Percentiles rank a stretch among this genome's conserved stretches.
Conservation (phyloP, 345 rosid species). For the Angophora floribunda region DNA sequence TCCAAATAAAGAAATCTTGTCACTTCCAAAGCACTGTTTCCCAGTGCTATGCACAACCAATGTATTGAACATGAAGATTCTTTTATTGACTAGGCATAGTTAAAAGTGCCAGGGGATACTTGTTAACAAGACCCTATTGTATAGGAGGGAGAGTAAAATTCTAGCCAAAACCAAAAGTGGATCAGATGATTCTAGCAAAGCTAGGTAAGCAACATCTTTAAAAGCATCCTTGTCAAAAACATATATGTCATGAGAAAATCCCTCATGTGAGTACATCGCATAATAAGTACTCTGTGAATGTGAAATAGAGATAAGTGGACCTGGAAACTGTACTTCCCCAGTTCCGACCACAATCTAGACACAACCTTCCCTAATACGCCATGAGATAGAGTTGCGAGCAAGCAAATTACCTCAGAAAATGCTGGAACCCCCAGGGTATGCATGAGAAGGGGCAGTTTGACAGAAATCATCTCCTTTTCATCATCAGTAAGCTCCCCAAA, state of each 20-base stretch:
- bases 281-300: not conserved
- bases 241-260: not conserved
- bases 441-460: conserved; percentile 48
- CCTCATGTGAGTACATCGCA: not conserved
- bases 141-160: not conserved
- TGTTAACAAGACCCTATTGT: not conserved
- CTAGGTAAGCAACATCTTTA: not conserved
- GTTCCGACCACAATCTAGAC: not conserved
- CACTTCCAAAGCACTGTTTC: not conserved
- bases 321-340: not conserved
- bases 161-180: not conserved
- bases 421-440: conserved; percentile 67
- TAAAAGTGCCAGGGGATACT: not conserved
- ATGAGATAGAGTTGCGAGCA: too few relatives aligned
- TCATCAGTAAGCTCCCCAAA: conserved; percentile 43
- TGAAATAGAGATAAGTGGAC: not conserved
- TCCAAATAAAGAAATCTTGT: not conserved
- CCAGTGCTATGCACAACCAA: not conserved
- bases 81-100: not conserved
- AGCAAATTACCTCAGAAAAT: conserved; percentile 55
- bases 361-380: not conserved
- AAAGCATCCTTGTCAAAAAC: not conserved
- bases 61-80: not conserved
- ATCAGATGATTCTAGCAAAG: not conserved
- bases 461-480: conserved; percentile 42